Evolutionary conservation across 345 rosid genomes (phyloP), one percentile per base, ranked within the genome.

Genomic region (Eucalyptus marginata): DNA sequence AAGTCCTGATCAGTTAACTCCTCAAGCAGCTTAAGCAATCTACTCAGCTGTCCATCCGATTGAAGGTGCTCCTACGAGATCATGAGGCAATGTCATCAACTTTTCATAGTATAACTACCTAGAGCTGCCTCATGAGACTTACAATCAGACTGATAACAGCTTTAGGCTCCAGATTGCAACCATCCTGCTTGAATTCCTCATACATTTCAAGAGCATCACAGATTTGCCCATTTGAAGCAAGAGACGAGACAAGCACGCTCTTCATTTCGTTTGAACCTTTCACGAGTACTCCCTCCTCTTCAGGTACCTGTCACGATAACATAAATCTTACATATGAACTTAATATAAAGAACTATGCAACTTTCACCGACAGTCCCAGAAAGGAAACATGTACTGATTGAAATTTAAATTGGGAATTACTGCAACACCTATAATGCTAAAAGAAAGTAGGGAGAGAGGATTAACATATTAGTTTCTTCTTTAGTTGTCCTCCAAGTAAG

Each of bases 91-190:
- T 27, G 71, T 76, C 52, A 88, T 88, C 44, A 36, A 22, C 49
- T 43, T 76, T 40, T 40, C 84, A 20, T 12, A 18, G 54, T 10
- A 47, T 13, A 40, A 47, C 81, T 27, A 24, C 31, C 84, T 43
- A 86, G n/a, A 66, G 58, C 84, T 27, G 51, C 47, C 11, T 27
- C 40, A 51, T 16, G 31, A 86, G 86, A 93, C 99, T 93, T 94
- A 97, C 99, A 83, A 98, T 96, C 87, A 98, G 95, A 88, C 92
- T 52, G 62, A 96, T 88, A 59, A 92, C 92, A 90, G 96, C 92
- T 94, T 93, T 98, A 59, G 98, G 96, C 89, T 95, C 96, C 89
- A 94, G 33, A 50, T 56, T 80, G 52, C 88, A 86, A 91, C 95
- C 92, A 47, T 91, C 92, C 89, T 91, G 87, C 95, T 94, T 96